Percentiles rank a stretch among this genome's conserved stretches.
phyloP scores from a whole-genome alignment of 495 filamentous ascomycete species.

The Jackrogersella minutella region DNA sequence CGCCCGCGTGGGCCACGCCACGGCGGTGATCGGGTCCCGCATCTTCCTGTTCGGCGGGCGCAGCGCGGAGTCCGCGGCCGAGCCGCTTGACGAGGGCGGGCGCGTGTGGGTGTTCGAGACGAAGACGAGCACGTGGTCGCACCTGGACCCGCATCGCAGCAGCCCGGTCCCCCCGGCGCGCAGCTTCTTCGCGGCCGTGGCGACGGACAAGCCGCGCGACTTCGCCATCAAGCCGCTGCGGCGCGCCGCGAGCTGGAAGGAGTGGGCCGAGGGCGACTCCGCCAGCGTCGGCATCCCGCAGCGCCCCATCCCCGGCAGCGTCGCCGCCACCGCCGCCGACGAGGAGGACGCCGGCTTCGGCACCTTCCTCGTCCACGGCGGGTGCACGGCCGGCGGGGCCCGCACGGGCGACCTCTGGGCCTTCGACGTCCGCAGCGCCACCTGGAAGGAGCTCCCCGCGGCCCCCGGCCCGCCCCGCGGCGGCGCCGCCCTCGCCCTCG shows the following conservation, averaged over 20 bases:
- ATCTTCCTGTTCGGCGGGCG: slow-evolving; percentile 73
- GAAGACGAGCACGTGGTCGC: slow-evolving; percentile 61
- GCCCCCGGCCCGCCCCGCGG: slow-evolving; percentile 69
- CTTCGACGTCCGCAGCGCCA: slow-evolving; percentile 65
- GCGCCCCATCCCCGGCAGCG: slow-evolving; percentile 55
- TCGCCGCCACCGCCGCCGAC: slow-evolving; percentile 56
- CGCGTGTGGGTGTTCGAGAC: slow-evolving; percentile 73
- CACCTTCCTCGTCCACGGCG: slow-evolving; percentile 75
- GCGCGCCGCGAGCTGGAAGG: slow-evolving; percentile 47
- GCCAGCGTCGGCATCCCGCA: slow-evolving; percentile 55
- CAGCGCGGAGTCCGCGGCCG: slow-evolving; percentile 49
- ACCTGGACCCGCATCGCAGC: slow-evolving; percentile 58
- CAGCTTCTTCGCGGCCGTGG: slow-evolving; percentile 57
- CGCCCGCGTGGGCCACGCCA: slow-evolving; percentile 64
- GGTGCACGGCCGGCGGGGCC: slow-evolving; percentile 61
- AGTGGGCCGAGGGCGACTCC: slow-evolving; percentile 54
- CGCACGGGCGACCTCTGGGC: slow-evolving; percentile 74
- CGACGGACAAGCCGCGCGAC: slow-evolving; percentile 56
- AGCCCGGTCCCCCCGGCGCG: slow-evolving; percentile 53
- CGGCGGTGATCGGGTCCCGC: slow-evolving; percentile 63
- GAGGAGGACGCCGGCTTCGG: slow-evolving; percentile 59
- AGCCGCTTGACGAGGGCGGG: slow-evolving; percentile 65
- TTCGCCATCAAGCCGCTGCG: slow-evolving; percentile 43
- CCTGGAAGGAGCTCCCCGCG: slow-evolving; percentile 68
- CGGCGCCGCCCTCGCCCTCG: slow-evolving; percentile 68